Base-by-base conservation (phyloP, 345 rosid genomes). In the Capsella bursapastoris region DNA sequence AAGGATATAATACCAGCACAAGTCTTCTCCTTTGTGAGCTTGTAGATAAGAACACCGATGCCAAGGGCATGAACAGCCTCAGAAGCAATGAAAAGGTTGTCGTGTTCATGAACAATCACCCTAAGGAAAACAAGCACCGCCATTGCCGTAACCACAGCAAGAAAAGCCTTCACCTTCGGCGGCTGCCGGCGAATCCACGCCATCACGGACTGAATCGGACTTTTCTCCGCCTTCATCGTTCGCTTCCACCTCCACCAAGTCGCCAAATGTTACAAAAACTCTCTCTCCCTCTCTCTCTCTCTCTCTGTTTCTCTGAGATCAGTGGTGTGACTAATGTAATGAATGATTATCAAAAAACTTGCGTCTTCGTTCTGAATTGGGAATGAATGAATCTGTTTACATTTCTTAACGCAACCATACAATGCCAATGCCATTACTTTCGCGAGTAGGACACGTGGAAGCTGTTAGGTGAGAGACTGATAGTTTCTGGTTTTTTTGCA, bases 31-130 rank as follows among this genome's bases (percentile, higher is more conserved):
- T 88, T 88, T 73, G 83, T 86, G 76, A 93, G 92, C 80, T 93
- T 93, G 76, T 91, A 93, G 16, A 91, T 89, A 68, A 93, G 98
- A 49, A 93, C 86, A 29, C 79, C 70, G 80, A 90, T 91, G 6
- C 98, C 96, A 7, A 91, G 14, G 40, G 96, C 90, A 57, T 91
- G 98, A 15, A 89, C 96, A 58, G 91, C 85, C 86, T 93, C 97
- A 5, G 97, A 86, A 18, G 89, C 90, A 25, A 93, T 88, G 78
- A 89, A 93, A 70, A 93, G 89, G 81, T 87, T 93, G 73, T 91
- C 92, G 77, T 93, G 94, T 75, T 89, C 97, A 64, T 91, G 84
- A 0, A 93, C 97, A 73, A 89, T 81, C 81, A 83, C 69, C 72
- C 89, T 86, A 15, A 93, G 86, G 69, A 93, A 73, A 11, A 89